These are phyloP conservation scores for Umbelopsis ramanniana DNA, from an alignment of 192 early-diverging fungal species.

Conservation along the genomic window DNA sequence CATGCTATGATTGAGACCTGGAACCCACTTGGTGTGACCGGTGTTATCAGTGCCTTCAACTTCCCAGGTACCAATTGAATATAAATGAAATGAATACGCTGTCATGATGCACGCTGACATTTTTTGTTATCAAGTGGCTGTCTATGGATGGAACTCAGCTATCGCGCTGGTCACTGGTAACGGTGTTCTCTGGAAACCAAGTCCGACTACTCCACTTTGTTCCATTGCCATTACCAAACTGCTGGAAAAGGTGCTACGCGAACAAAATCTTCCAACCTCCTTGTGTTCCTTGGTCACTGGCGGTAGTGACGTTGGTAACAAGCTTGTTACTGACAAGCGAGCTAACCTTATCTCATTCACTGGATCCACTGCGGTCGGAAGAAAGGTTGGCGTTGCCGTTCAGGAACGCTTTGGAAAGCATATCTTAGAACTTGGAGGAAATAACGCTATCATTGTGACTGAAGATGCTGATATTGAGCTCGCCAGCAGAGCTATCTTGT, in stretches of 20 bases:
- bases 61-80: constrained; percentile 68
- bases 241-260: constrained; percentile 77
- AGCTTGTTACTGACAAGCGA: constrained; percentile 70
- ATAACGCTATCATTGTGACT: constrained; percentile 94
- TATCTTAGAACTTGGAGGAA: constrained; percentile 91
- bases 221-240: constrained; percentile 91
- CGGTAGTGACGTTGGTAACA: constrained; percentile 82
- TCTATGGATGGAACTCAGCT: constrained; percentile 95
- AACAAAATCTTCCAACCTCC: constrained; percentile 80
- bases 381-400: constrained; percentile 78
- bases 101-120: not conserved
- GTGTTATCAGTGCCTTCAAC: constrained; percentile 95
- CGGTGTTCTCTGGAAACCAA: constrained; percentile 89
- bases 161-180: constrained; percentile 90
- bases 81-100: constrained; percentile 2
- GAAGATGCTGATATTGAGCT: constrained; percentile 91
- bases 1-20: constrained; percentile 96
- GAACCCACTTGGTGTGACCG: constrained; percentile 92
- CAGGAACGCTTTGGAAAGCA: constrained; percentile 88
- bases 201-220: constrained; percentile 76
- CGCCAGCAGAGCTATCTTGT: constrained; percentile 82
- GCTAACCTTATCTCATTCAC: constrained; percentile 90
- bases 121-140: constrained; percentile 54
- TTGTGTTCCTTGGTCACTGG: constrained; percentile 85
- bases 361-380: constrained; percentile 80